These are phyloP conservation scores for Geosmithia flava DNA, from an alignment of 2,329 filamentous ascomycete genomes.

Conservation along the genomic window DNA sequence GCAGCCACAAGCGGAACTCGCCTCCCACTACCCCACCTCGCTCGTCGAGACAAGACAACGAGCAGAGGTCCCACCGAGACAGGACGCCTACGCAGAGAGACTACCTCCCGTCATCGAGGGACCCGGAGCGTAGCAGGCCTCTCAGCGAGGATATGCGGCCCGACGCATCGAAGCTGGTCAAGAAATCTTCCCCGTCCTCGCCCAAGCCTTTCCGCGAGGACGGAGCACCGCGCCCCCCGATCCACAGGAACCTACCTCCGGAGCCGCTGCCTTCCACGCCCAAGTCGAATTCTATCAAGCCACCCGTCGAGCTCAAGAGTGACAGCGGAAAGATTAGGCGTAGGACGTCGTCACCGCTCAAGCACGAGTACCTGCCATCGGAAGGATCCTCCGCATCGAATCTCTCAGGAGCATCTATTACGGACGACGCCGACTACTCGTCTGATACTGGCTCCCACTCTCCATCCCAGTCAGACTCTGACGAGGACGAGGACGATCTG, in stretches of 20 bases:
- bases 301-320: conserved; percentile 32
- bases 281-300: conserved; percentile 16
- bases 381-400: conserved; percentile 49
- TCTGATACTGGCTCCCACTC: conserved; percentile 17
- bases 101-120: conserved; percentile 6
- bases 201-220: conserved; percentile 32
- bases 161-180: conserved; percentile 21
- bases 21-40: conserved; percentile 11
- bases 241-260: conserved; percentile 28
- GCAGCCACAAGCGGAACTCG: conserved; percentile 12
- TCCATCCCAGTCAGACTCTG: background rate
- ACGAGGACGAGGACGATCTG: conserved; percentile 30
- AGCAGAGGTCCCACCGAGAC: background rate
- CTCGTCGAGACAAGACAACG: conserved; percentile 1
- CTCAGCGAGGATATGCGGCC: conserved; percentile 23
- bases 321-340: conserved; percentile 39
- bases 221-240: conserved; percentile 41
- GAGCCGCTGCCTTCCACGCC: conserved; percentile 7
- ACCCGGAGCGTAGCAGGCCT: conserved; percentile 13
- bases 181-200: conserved; percentile 9
- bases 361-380: conserved; percentile 93
- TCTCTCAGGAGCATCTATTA: conserved; percentile 34
- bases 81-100: conserved; percentile 24
- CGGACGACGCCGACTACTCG: conserved; percentile 7
- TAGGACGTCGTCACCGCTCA: conserved; percentile 81